These are phyloP conservation scores for Xylaria sp. DNA, from an alignment of 2,329 filamentous ascomycete genomes.

Conservation along the genomic window DNA sequence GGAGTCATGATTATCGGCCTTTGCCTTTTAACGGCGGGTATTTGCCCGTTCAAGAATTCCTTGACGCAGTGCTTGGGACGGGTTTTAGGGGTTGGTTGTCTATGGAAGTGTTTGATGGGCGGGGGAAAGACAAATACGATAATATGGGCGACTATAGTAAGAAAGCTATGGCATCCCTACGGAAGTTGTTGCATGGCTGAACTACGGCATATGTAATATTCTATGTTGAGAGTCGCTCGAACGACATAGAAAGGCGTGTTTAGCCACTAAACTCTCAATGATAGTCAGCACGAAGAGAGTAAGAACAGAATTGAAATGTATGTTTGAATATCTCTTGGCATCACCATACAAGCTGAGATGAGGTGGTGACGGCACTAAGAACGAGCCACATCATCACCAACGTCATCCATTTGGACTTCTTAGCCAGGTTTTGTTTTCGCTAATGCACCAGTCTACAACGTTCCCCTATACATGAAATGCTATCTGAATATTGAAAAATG, in stretches of 20 bases:
- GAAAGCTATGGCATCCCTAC: slow-evolving; percentile 61
- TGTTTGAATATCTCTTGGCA: background rate
- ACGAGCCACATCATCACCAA: slow-evolving; percentile 11
- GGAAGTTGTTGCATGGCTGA: slow-evolving; percentile 46
- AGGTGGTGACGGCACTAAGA: background rate
- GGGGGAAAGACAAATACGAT: slow-evolving; percentile 59
- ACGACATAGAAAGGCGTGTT: background rate
- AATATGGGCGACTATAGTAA: slow-evolving; percentile 59
- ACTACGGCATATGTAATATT: background rate
- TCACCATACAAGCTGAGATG: background rate
- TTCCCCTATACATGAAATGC: background rate
- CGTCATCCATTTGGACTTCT: background rate
- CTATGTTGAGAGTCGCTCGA: background rate
- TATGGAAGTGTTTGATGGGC: slow-evolving; percentile 75
- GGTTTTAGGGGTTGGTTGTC: slow-evolving; percentile 75
- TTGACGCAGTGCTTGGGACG: slow-evolving; percentile 72
- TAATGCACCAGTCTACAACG: background rate
- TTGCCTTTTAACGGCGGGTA: slow-evolving; percentile 77
- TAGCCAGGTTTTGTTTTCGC: background rate
- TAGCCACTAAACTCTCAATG: too few species aligned
- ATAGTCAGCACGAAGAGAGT: too few species aligned
- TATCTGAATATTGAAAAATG: background rate
- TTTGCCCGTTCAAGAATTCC: slow-evolving; percentile 72
- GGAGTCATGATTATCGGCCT: slow-evolving; percentile 78
- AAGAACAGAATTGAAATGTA: too few species aligned